Conservation (phyloP, 305 asterid species). For the Coffea humblotiana region DNA sequence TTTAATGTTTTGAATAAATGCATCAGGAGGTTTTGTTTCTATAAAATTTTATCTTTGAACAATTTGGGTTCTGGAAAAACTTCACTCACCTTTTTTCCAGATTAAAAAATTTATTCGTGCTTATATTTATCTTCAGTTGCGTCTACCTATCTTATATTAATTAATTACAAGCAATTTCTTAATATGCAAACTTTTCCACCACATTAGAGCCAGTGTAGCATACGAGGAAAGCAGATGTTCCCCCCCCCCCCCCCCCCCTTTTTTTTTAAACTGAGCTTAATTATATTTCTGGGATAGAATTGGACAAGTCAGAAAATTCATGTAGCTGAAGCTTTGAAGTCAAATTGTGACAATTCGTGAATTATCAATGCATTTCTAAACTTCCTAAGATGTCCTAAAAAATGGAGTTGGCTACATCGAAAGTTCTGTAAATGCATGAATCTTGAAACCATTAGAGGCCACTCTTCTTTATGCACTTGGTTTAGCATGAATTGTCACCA, state of each 20-base stretch:
- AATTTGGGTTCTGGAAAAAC: not conserved
- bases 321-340: not conserved
- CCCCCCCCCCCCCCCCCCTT: no score
- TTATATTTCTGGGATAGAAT: not conserved
- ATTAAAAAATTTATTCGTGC: no score
- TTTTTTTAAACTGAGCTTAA: no score
- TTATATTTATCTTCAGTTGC: no score
- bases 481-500: no score
- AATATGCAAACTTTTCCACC: no score
- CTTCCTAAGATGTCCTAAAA: conserved; percentile 7
- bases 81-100: no score
- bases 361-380: not conserved
- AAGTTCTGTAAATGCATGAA: not conserved
- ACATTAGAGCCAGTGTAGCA: no score
- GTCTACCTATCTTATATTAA: no score
- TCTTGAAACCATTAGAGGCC: not conserved
- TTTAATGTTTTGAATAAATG: not conserved
- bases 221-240: no score
- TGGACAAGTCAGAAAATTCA: not conserved
- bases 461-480: no score
- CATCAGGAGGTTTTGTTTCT: not conserved
- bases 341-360: not conserved
- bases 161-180: no score
- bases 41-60: not conserved
- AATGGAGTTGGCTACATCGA: not conserved